Evolutionary conservation across 257 asterid species (phyloP), one percentile per base, ranked within the genome.

Genomic region (Scutellaria baicalensis): DNA sequence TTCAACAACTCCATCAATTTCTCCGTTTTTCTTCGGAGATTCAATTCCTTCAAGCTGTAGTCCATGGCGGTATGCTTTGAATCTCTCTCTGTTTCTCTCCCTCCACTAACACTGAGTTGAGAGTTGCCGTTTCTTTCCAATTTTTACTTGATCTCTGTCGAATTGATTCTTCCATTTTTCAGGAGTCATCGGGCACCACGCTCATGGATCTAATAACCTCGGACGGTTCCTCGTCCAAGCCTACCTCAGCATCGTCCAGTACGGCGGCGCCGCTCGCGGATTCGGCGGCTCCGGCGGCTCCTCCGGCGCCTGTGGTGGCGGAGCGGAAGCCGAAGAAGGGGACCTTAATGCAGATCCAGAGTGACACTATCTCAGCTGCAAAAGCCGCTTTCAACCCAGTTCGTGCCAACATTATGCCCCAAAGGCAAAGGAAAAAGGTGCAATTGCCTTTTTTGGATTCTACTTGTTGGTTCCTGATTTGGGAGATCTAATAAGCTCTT

Each of bases 131-230:
- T 38, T 16, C 0, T 35, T 65, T 65, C 72, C 68, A 54, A 55
- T 14, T 62, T 75, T 75, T 44, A 10, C 70, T 55, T 36, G 43
- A 45, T 44, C n/a, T 49, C 12, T 45, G 72, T 56, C 23, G 36
- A 11, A 61, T 39, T 63, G 1, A 66, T 43, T 16, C 1, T 55
- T 54, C 11, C 44, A 23, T 8, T 52, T 45, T 75, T 20, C 50
- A 94, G 99, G 99, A 94, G 62, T 89, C 97, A 39, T 86, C 92
- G 61, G 94, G 99, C 66, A 91, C 78, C 78, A 89, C 99, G 63
- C 82, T 91, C 78, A 94, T 94, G 99, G 99, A 94, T 91, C 96
- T 94, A 86, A 94, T 94, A 65, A 85, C 97, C 48, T 91, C 99
- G 70, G 97, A 94, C 73, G 93, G 88, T 59, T 66, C 96, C 56